Evolutionary conservation across 2,329 filamentous ascomycete genomes (phyloP), one percentile per base, ranked within the genome.

Genomic region (Phyllosticta citrichinensis): DNA sequence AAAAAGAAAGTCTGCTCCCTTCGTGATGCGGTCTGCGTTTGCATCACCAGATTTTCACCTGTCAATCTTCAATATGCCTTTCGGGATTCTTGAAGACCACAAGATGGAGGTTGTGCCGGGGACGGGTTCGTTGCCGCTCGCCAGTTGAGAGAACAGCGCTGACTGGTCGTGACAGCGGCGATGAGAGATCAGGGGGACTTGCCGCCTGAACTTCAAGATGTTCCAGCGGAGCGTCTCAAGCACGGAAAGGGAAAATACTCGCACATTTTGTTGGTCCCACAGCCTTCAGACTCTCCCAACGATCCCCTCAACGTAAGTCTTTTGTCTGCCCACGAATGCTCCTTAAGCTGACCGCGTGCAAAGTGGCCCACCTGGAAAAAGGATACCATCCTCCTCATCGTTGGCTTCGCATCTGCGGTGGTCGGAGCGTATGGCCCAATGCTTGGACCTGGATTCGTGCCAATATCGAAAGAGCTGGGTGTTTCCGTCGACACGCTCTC

Each of bases 321-420:
- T 20, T 5, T 14, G 5, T n/a, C 5, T 5, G 22, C 12, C 22
- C 47, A 3, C 11, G 47, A 52, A 51, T 19, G 19, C 3, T 50
- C 47, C 40, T 8, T 24, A 19, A 24, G 11, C 47, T 30, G 35
- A 50, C 14, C 51, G 2, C 5, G 6, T 51, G 14, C 8, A 25
- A 47, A 75, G 71, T 95, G 90, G 91, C 87, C 91, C 30, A 73
- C 93, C 63, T 92, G 88, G 88, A 84, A 83, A 67, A 88, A 90
- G 68, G 91, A 96, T 70, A 3, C 67, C 59, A 90, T 93, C 68
- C 87, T 90, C 62, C 78, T 84, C 60, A 77, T 80, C 63, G 75
- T 78, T 3, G 74, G 75, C 33, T 71, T 80, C 55, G 74, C 75
- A 0, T 77, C 79, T 1, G 76, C 74, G 6, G 75, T 81, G 0